A percentile compares a stretch with the other conserved stretches of the same genome.
Conservation (phyloP, 2,329 filamentous ascomycete species). For the Exserohilum rostratum region DNA sequence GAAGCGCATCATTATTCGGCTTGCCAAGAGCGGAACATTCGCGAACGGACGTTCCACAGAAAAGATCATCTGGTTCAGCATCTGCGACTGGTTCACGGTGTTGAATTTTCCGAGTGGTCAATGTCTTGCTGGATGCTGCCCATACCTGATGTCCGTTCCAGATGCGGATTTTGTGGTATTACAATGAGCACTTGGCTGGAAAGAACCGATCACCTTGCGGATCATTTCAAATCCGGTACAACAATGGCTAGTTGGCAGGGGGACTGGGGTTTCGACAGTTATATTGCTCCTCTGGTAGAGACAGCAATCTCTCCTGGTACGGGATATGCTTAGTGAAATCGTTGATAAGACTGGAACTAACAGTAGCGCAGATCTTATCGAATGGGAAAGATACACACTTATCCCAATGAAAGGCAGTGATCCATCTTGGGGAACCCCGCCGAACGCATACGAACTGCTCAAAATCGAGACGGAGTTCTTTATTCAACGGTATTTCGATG, state of each 20-base stretch:
- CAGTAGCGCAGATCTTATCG: slow-evolving; percentile 21
- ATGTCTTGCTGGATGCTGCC: slow-evolving; percentile 36
- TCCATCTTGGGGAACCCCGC: slow-evolving; percentile 27
- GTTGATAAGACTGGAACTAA: background rate
- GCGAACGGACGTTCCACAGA: slow-evolving; percentile 35
- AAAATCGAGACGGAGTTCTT: slow-evolving; percentile 33
- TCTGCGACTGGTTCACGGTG: slow-evolving; percentile 31
- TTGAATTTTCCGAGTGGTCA: slow-evolving; percentile 42
- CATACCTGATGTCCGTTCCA: slow-evolving; percentile 26
- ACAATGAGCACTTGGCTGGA: slow-evolving; percentile 30
- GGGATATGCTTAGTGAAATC: background rate
- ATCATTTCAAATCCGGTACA: slow-evolving; percentile 32
- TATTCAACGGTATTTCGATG: slow-evolving; percentile 32
- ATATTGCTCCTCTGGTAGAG: slow-evolving; percentile 17
- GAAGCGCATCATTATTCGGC: slow-evolving; percentile 27
- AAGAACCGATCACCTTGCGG: slow-evolving; percentile 32
- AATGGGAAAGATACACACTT: slow-evolving; percentile 27
- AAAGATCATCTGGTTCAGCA: slow-evolving; percentile 41
- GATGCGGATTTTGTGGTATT: slow-evolving; percentile 34
- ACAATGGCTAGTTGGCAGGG: slow-evolving; percentile 38
- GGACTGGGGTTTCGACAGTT: slow-evolving; percentile 32
- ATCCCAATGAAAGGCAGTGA: slow-evolving; percentile 31
- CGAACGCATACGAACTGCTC: slow-evolving; percentile 34
- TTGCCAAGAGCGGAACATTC: slow-evolving; percentile 28
- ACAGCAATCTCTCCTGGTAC: slow-evolving; percentile 33